Base-by-base conservation (phyloP, 2,329 filamentous ascomycete genomes). In the Onygenales sp. region DNA sequence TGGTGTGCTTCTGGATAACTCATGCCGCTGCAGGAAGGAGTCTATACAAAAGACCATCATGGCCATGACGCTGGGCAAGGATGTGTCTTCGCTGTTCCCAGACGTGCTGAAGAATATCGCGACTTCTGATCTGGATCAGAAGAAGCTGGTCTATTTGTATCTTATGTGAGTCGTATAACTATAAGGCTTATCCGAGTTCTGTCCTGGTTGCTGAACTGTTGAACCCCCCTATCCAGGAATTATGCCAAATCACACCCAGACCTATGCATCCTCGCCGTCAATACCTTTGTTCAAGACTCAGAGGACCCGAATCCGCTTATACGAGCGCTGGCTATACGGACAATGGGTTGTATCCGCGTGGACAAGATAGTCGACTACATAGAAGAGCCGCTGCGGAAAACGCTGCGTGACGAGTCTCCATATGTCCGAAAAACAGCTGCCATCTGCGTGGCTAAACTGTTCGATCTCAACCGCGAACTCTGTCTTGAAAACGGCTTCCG, bases 321-420 rank as follows among this genome's bases (percentile, higher is more conserved):
- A 65, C 81, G 93, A 77, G 93, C 93, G 49, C 80, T 98, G 50
- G 93, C 93, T 52, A 95, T 98, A 69, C 83, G 93, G 63, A 98
- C 93, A 36, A 98, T 98, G 93, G 93, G 93, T 42, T 97, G 93
- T 67, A 97, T 98, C 64, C 80, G 93, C 53, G 93, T 98, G 53
- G 93, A 97, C 62, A 98, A 98, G 73, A 98, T 98, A 89, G 89
- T 97, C 59, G 93, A 98, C 68, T 98, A 98, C 70, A 97, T 98
- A 92, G 93, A 97, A 70, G 93, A 98, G 66, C 93, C 93, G 11
- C 74, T 98, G 58, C 83, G 93, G 62, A 98, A 98, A 75, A 98
- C 93, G 10, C 77, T 98, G 61, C 84, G 90, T 70, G 93, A 98
- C 73, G 93, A 98, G 72, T 97, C 92, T 48, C 93, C 93, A 0